These are phyloP conservation scores for Malus asiatica DNA, from an alignment of 306 rosid genomes.

Conservation along the genomic window DNA sequence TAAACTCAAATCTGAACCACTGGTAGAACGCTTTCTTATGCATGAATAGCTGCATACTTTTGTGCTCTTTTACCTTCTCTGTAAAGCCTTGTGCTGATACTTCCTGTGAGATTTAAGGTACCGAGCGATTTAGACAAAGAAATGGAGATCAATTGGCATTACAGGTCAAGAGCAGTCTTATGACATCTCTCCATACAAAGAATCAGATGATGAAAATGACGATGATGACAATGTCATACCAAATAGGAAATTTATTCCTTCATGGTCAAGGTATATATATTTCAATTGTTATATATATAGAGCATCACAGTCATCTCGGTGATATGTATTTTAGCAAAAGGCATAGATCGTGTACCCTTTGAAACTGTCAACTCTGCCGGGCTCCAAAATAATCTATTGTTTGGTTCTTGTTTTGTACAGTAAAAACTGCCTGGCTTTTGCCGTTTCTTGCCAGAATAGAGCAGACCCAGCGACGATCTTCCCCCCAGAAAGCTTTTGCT, in stretches of 20 bases:
- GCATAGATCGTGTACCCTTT: background rate
- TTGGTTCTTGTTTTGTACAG: constrained; percentile 49
- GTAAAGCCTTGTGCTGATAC: constrained; percentile 11
- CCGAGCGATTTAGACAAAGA: constrained; percentile 24
- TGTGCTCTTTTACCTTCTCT: background rate
- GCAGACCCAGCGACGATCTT: constrained; percentile 48
- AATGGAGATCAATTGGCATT: constrained; percentile 13
- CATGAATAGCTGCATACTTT: background rate
- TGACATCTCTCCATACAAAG: constrained; percentile 84
- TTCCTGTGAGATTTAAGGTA: constrained; percentile 30
- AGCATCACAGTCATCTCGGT: background rate
- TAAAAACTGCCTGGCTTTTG: constrained; percentile 40
- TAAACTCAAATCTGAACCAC: background rate
- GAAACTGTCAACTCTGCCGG: background rate
- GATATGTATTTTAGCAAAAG: background rate
- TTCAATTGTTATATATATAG: background rate
- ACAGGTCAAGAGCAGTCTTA: constrained; percentile 54
- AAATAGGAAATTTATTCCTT: constrained; percentile 61
- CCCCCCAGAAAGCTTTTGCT: constrained; percentile 52
- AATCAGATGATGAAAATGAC: constrained; percentile 85
- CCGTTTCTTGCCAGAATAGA: constrained; percentile 46
- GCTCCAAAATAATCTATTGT: background rate
- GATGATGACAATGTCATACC: constrained; percentile 32
- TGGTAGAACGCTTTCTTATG: background rate
- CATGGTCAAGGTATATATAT: constrained; percentile 85